These are phyloP conservation scores for Boletus bicolor DNA, from an alignment of 768 basidiomycete species.

Conservation along the genomic window DNA sequence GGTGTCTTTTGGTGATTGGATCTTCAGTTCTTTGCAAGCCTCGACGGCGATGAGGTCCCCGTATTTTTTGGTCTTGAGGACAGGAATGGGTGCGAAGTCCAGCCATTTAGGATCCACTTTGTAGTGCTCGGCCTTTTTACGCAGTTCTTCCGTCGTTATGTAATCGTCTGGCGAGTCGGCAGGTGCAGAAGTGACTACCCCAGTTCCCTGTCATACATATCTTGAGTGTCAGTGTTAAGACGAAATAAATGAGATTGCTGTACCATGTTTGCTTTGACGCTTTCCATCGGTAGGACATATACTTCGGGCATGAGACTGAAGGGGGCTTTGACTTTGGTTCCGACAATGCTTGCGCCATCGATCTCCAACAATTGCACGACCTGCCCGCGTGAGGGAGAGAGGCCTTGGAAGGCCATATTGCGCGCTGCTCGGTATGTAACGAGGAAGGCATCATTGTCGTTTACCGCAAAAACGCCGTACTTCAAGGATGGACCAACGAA, in stretches of 20 bases:
- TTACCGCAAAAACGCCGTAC: conserved; percentile 89
- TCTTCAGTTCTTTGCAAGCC: conserved; percentile 85
- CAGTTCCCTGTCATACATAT: conserved; percentile 68
- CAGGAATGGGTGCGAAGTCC: conserved; percentile 79
- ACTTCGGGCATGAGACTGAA: conserved; percentile 80
- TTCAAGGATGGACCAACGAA: conserved; percentile 89
- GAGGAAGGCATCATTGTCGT: conserved; percentile 83
- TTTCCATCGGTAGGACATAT: conserved; percentile 98
- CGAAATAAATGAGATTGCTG: conserved; percentile 5
- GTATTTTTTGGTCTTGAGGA: conserved; percentile 86
- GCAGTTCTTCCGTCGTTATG: conserved; percentile 82
- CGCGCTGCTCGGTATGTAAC: conserved; percentile 87
- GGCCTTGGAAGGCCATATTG: conserved; percentile 98
- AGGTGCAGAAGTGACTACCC: conserved; percentile 96
- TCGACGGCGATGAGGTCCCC: conserved; percentile 87
- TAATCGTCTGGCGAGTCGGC: conserved; percentile 99
- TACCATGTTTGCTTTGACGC: conserved; percentile 90
- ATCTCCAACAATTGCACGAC: conserved; percentile 73
- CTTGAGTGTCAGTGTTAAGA: conserved; percentile 1
- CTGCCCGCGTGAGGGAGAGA: conserved; percentile 67
- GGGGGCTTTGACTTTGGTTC: conserved; percentile 88
- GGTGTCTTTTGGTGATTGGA: conserved; percentile 90
- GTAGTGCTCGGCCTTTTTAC: conserved; percentile 96
- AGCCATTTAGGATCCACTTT: conserved; percentile 90
- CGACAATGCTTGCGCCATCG: conserved; percentile 75